phyloP scores from a whole-genome alignment of 495 filamentous ascomycete species.

The Thermothielavioides terrestris region DNA sequence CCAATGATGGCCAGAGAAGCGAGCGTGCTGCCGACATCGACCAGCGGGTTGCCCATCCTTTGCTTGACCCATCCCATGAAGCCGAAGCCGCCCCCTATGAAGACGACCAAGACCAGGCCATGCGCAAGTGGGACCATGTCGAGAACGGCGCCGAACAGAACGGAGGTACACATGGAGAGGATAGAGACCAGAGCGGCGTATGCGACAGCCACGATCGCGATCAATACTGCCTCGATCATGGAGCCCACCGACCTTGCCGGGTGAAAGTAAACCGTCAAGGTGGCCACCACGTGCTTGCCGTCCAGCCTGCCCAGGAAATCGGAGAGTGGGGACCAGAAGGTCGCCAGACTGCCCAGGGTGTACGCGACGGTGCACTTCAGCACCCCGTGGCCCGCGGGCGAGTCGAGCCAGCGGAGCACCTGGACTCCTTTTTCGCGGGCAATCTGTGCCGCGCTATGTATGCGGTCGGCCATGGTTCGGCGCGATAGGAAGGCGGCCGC shows the following conservation, averaged over 20 bases:
- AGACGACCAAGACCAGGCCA: conserved; percentile 71
- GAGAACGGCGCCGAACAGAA: conserved; percentile 58
- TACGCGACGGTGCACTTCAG: conserved; percentile 94
- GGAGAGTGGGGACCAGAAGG: conserved; percentile 69
- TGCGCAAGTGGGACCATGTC: conserved; percentile 65
- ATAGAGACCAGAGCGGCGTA: conserved; percentile 78
- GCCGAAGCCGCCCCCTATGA: conserved; percentile 82
- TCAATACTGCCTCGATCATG: conserved; percentile 83
- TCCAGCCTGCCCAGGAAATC: conserved; percentile 73
- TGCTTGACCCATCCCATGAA: conserved; percentile 94
- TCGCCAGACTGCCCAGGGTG: conserved; percentile 76
- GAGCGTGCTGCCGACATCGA: conserved; percentile 85
- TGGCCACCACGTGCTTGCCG: conserved; percentile 93
- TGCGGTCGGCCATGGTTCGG: conserved; percentile 18
- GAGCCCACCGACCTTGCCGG: conserved; percentile 84
- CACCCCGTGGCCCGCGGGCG: conserved; percentile 58
- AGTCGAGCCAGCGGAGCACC: conserved; percentile 37
- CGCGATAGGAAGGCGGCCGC: conserved; percentile 9
- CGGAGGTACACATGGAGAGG: conserved; percentile 77
- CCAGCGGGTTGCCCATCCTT: conserved; percentile 70
- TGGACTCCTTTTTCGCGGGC: conserved; percentile 14
- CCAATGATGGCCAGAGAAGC: conserved; percentile 88
- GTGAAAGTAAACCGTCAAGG: conserved; percentile 92
- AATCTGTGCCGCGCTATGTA: conserved; percentile 24
- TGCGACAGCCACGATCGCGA: conserved; percentile 68